These are phyloP conservation scores for Nannizziopsis barbatae DNA, from an alignment of 2,329 filamentous ascomycete genomes.

Conservation along the genomic window DNA sequence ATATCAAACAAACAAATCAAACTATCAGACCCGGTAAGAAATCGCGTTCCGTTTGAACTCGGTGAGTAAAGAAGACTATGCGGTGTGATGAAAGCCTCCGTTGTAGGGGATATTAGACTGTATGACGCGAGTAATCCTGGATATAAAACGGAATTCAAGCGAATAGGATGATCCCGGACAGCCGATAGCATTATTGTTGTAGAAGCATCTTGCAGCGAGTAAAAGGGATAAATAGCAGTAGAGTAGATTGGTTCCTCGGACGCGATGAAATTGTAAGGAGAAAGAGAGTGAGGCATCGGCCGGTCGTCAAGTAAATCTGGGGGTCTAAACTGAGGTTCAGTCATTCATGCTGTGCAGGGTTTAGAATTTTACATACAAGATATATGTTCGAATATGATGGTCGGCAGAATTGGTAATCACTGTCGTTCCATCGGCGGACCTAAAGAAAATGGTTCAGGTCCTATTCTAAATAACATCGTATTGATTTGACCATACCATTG, in stretches of 20 bases:
- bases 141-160: slow-evolving; percentile 44
- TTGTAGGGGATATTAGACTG: slow-evolving; percentile 43
- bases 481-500: slow-evolving; percentile 31
- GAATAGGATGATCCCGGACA: slow-evolving; percentile 45
- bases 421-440: slow-evolving; percentile 47
- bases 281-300: slow-evolving; percentile 29
- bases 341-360: background rate
- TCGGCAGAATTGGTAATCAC: slow-evolving; percentile 45
- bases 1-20: slow-evolving; percentile 48
- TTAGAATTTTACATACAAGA: slow-evolving; percentile 44
- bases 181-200: slow-evolving; percentile 44
- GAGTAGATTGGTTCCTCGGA: slow-evolving; percentile 44
- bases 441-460: slow-evolving; percentile 14
- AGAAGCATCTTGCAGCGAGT: slow-evolving; percentile 40
- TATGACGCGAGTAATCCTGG: slow-evolving; percentile 42
- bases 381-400: slow-evolving; percentile 42
- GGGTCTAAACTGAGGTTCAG: slow-evolving; percentile 26
- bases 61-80: slow-evolving; percentile 44
- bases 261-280: slow-evolving; percentile 37
- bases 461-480: slow-evolving; percentile 2
- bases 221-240: slow-evolving; percentile 45
- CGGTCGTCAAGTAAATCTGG: slow-evolving; percentile 37
- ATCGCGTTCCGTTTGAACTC: slow-evolving; percentile 37
- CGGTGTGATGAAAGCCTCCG: slow-evolving; percentile 46
- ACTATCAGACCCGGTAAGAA: slow-evolving; percentile 48